Evolutionary conservation across 2,329 filamentous ascomycete genomes (phyloP), one percentile per base, ranked within the genome.

Genomic region (Colletotrichum sp.): DNA sequence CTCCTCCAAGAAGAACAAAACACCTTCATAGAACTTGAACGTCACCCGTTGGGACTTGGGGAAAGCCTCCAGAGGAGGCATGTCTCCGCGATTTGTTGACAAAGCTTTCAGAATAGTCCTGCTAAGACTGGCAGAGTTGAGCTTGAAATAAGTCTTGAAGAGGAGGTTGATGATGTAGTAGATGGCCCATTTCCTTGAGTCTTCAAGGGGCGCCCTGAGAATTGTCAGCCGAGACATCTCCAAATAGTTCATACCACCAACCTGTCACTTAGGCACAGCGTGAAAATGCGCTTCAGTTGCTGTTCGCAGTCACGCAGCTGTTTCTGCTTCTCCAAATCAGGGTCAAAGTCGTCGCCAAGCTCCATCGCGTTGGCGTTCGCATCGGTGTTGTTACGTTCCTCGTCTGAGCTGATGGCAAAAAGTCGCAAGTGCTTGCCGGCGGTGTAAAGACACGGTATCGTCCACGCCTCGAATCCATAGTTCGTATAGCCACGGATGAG

Each of bases 121-220:
- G 21, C 94, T 98, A 24, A 99, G 88, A n/a, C 92, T 93, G 73
- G 98, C 94, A 39, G 94, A 95, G 85, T 98, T 98, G 78, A 99
- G 89, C 87, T 95, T 98, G 88, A 99, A 99, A 85, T 99, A 98
- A 2, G 96, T 99, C 86, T 99, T 99, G 91, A 99, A 99, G 16
- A 98, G 89, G 9, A 99, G 90, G 82, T 98, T 99, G 81, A 96
- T 95, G 79, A 96, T 93, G 84, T 96, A 96, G 87, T 99, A 99
- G 64, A 98, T 95, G 8, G 95, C 98, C 97, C 97, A 99, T 91
- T 99, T 99, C 71, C 97, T 93, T 10, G 96, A 98, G 81, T 98
- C 94, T 81, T 96, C 93, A 60, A 98, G 88, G 16, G 94, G 93
- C 76, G 95, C 94, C 85, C 95, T 96, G 81, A 70, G 71, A 63